Evolutionary conservation across 2,329 filamentous ascomycete genomes (phyloP).

Genomic region (Chalaropsis ovoidea): DNA sequence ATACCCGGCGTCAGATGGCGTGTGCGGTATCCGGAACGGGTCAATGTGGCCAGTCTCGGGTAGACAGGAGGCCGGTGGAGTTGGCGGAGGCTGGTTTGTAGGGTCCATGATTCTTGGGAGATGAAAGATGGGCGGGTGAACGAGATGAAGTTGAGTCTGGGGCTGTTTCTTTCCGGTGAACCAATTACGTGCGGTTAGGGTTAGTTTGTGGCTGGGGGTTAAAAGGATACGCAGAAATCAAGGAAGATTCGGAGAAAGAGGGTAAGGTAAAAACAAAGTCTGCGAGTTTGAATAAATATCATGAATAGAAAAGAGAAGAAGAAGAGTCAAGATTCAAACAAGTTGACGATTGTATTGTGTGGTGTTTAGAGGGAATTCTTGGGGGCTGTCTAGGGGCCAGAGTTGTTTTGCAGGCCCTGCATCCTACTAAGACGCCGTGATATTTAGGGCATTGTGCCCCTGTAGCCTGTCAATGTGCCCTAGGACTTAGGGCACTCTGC

Average conservation of each 20-base stretch:
- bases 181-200: neutral
- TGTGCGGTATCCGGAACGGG: conserved; percentile 5
- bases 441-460: neutral
- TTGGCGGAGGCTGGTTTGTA: neutral
- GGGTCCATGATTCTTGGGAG: neutral
- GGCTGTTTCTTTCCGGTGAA: neutral
- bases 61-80: neutral
- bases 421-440: neutral
- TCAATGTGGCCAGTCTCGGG: neutral
- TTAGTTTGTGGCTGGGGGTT: neutral
- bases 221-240: no score
- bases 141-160: neutral
- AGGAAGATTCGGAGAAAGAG: no score
- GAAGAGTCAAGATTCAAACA: no score
- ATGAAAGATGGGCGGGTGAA: neutral
- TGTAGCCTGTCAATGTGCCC: no score
- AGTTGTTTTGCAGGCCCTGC: neutral
- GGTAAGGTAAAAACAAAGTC: no score
- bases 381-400: no score
- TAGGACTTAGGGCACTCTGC: no score
- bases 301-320: no score
- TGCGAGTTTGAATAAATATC: no score
- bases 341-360: no score
- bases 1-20: conserved; percentile 11
- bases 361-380: neutral